Base-by-base conservation (phyloP, 768 basidiomycete species). In the Lentinus brumalis region DNA sequence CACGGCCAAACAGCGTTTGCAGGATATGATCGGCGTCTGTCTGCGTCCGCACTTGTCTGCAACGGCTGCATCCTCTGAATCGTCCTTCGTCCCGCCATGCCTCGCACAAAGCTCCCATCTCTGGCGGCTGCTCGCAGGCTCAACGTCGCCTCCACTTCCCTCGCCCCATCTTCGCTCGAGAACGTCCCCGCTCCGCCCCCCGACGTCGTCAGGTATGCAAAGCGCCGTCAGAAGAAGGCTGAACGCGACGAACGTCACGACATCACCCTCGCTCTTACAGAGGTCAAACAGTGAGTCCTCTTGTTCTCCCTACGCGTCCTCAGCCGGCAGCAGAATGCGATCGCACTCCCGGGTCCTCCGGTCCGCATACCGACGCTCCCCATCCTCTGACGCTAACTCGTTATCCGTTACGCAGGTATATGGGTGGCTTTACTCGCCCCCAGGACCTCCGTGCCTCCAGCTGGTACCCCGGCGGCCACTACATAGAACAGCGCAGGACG, bases 241-340 rank as follows among this genome's bases (percentile, higher is more conserved):
- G 79, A 80, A 60, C 73, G 77, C 40, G 78, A 79, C 55, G 79
- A 79, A 67, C 73, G 75, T 42, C 73, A 75, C 62, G 74, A 77
- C 56, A 65, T 80, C 21, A 74, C 75, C 21, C 62, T 59, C n/a
- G 64, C 69, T 2, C 50, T 80, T 26, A 78, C 76, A 2, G 73
- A 71, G 8, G 70, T 71, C 40, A 77, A 75, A 64, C 74, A 72
- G 78, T 78, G 59, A 57, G 77, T 71, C 4, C 15, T 29, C 45
- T 31, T 51, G 21, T 21, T 32, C 21, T 18, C 18, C 46, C 8
- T 8, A 45, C 4, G 14, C n/a, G 9, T 45, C 44, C 12, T 42
- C 4, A n/a, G n/a, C 41, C 7, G 11, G 40, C 1, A 10, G 40
- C 40, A 10, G 1, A 10, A 3, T 41, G 16, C 40, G 16, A 10